These are phyloP conservation scores for Choiromyces venosus DNA, from an alignment of 495 filamentous ascomycete genomes.

Conservation along the genomic window DNA sequence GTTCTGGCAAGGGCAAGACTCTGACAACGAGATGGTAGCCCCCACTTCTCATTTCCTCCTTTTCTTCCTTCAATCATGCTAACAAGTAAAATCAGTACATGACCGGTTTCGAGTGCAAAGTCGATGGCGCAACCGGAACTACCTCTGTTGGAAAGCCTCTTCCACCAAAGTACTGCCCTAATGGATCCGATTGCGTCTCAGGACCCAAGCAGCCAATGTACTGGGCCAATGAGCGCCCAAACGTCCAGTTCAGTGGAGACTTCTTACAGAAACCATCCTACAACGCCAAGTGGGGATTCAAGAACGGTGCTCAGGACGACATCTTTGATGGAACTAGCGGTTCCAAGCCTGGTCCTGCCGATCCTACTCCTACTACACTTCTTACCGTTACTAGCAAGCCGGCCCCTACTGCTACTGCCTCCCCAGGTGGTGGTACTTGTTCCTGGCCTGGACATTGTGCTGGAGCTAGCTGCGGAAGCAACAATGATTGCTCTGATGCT, in stretches of 20 bases:
- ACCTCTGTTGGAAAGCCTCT: slow-evolving; percentile 45
- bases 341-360: not conserved
- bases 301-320: slow-evolving; percentile 48
- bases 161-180: slow-evolving; percentile 47
- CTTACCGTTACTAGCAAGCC: not conserved
- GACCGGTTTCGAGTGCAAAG: slow-evolving; percentile 54
- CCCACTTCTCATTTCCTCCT: slow-evolving; percentile 43
- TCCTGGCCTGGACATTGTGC: slow-evolving; percentile 16
- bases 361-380: not conserved
- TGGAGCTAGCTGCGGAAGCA: not conserved
- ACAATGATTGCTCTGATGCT: slow-evolving; percentile 19
- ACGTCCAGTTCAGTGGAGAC: slow-evolving; percentile 41
- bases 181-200: slow-evolving; percentile 46
- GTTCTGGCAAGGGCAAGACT: slow-evolving; percentile 55
- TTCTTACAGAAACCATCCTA: slow-evolving; percentile 44
- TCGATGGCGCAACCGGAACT: slow-evolving; percentile 47
- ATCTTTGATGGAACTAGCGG: slow-evolving; percentile 42
- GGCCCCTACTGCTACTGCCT: not conserved
- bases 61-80: not conserved
- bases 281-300: slow-evolving; percentile 46
- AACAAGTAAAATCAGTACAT: slow-evolving; percentile 45
- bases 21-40: slow-evolving; percentile 44
- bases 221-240: slow-evolving; percentile 46
- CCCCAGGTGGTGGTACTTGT: not conserved
- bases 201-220: slow-evolving; percentile 50